Base-by-base conservation (phyloP, 163 green algal genomes). In the Scenedesmus sp. region DNA sequence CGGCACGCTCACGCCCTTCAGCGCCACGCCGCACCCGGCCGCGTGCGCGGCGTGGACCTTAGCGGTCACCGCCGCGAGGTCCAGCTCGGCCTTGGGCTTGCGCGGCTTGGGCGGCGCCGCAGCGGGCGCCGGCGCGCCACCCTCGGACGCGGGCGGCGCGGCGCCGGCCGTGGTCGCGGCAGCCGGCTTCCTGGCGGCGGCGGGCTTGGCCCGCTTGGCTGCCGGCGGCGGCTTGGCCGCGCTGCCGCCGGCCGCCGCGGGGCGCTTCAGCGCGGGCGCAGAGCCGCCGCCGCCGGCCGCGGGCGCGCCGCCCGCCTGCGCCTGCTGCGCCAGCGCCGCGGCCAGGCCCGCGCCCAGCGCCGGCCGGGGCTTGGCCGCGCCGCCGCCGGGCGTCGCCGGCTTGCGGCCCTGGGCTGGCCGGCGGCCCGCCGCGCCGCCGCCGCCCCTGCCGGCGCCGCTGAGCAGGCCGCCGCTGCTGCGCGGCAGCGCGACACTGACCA, bases 1-100 rank as follows among this genome's bases (percentile, higher is more conserved):
- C 15, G 87, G 83, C 20, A 94, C 70, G 14, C 69, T 93, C 28
- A 94, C 42, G 15, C 85, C 86, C 56, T 57, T 60, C 39, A 93
- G 62, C 7, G 64, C 67, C 14, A 75, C 78, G 13, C 60, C 9
- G 66, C 78, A 18, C 47, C 51, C 28, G 73, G 77, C 77, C 77
- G 84, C 76, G 62, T 69, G 60, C 51, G 74, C 67, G 22, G 53
- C 71, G 34, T 51, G 24, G 22, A 91, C 82, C 83, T 93, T 93
- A 22, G 78, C 79, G 18, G 80, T 70, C 17, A 91, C 81, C 1
- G 62, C 80, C 1, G 75, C 75, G 0, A 84, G 0, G 39, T 94
- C 87, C 18, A 93, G 56, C 31, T 93, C 89, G 0, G 86, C 81
- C 75, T 90, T 89, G 44, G 80, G 70, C 3, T 81, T 84, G 44